These are phyloP conservation scores for Blastocystis sp. DNA, from an alignment of 352 stramenopile species.

Conservation along the genomic window DNA sequence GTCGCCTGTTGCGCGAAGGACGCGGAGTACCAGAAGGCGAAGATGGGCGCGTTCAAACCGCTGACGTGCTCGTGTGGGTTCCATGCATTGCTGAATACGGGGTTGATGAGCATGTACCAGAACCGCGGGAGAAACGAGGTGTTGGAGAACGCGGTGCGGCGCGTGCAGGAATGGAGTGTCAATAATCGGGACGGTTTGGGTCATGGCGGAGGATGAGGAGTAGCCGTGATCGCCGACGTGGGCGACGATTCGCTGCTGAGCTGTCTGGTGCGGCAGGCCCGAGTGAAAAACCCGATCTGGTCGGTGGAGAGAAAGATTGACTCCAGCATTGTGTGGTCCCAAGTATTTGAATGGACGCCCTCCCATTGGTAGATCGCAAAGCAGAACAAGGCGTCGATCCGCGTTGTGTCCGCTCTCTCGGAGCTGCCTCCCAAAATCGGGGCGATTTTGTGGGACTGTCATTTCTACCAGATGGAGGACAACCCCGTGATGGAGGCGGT, in stretches of 20 bases:
- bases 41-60: neutral
- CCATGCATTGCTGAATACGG: slow-evolving; percentile 15
- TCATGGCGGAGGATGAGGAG: neutral
- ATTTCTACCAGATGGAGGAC: slow-evolving; percentile 65
- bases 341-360: neutral
- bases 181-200: neutral
- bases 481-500: slow-evolving; percentile 45
- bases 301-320: neutral
- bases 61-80: slow-evolving; percentile 11
- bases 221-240: slow-evolving; percentile 5
- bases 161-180: neutral
- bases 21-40: neutral
- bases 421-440: neutral
- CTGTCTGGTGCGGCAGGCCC: neutral
- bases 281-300: neutral
- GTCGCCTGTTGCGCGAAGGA: neutral
- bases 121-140: neutral
- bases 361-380: neutral
- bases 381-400: neutral
- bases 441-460: slow-evolving; percentile 19
- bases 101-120: slow-evolving; percentile 38
- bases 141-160: neutral
- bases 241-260: slow-evolving; percentile 43
- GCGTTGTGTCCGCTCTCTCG: neutral
- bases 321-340: neutral